Evolutionary conservation across 2,329 filamentous ascomycete species (phyloP).

Genomic region (Colletotrichum sp.): DNA sequence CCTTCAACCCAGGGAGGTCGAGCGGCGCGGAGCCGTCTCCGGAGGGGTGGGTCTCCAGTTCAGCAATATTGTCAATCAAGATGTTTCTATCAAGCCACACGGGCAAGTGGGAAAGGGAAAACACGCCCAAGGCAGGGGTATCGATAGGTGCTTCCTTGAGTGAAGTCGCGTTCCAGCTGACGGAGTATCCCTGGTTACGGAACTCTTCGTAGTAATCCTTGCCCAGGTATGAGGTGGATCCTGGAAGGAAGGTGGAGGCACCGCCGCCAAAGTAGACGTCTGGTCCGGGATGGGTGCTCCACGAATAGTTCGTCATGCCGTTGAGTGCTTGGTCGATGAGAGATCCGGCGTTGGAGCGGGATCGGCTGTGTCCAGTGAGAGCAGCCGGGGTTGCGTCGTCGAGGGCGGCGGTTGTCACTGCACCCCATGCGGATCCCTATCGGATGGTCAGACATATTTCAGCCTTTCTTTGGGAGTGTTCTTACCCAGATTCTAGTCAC

Average conservation of each 20-base stretch:
- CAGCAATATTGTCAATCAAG: constrained; percentile 72
- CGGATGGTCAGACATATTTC: neutral
- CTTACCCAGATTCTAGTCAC: constrained; percentile 72
- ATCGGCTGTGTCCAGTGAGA: constrained; percentile 73
- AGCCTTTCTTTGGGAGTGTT: neutral
- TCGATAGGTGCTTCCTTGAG: constrained; percentile 62
- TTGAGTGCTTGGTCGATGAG: constrained; percentile 80
- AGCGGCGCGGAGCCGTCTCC: constrained; percentile 68
- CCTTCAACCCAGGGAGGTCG: constrained; percentile 80
- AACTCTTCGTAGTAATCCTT: constrained; percentile 84
- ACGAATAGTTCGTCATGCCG: constrained; percentile 79
- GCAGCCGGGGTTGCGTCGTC: constrained; percentile 85
- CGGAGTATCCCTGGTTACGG: constrained; percentile 71
- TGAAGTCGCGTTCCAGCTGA: constrained; percentile 77
- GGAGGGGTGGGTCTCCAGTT: constrained; percentile 70
- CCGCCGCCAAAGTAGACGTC: constrained; percentile 86
- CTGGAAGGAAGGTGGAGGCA: constrained; percentile 79
- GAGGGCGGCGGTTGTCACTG: constrained; percentile 79
- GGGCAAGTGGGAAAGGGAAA: constrained; percentile 75
- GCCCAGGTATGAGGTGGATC: constrained; percentile 67
- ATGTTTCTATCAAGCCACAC: constrained; percentile 89
- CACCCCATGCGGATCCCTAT: constrained; percentile 61
- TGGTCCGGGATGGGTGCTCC: constrained; percentile 75
- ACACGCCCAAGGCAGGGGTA: constrained; percentile 76
- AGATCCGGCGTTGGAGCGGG: constrained; percentile 70